These are phyloP conservation scores for Limtongozyma cylindracea DNA, from an alignment of 805 yeast genomes.

Conservation along the genomic window DNA sequence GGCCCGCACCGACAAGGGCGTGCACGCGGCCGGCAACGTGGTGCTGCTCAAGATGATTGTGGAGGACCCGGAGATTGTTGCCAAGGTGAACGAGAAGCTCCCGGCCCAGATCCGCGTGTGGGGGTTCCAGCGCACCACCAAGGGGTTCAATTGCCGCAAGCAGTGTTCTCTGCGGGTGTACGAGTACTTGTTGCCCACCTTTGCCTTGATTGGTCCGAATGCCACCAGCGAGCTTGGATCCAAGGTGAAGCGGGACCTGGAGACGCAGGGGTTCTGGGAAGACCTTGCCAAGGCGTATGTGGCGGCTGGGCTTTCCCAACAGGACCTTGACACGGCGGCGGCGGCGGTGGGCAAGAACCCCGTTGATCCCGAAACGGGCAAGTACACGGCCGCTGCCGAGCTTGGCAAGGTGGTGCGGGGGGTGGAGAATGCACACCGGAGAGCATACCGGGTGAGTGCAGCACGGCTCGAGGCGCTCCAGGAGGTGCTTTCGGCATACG, in stretches of 20 bases:
- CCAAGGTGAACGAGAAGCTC: constrained; percentile 44
- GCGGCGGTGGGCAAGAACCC: neutral
- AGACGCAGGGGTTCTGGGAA: constrained; percentile 32
- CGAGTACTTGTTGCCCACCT: constrained; percentile 84
- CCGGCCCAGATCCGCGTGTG: constrained; percentile 82
- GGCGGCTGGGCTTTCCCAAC: constrained; percentile 2
- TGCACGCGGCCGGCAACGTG: constrained; percentile 91
- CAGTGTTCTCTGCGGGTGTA: constrained; percentile 91
- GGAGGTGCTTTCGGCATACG: constrained; percentile 42
- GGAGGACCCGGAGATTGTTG: constrained; percentile 53
- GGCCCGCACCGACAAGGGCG: constrained; percentile 86
- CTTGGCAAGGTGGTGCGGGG: constrained; percentile 22
- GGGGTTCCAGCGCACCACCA: constrained; percentile 79
- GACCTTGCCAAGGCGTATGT: constrained; percentile 11
- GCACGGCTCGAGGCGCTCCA: constrained; percentile 41
- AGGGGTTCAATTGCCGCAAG: constrained; percentile 82
- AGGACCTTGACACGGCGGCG: constrained; percentile 2
- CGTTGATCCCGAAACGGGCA: constrained; percentile 1
- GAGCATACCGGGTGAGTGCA: constrained; percentile 37
- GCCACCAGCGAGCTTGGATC: constrained; percentile 41
- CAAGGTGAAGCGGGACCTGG: constrained; percentile 32
- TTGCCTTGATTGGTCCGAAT: constrained; percentile 76
- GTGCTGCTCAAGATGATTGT: constrained; percentile 63
- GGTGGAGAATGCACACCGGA: constrained; percentile 40
- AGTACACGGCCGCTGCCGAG: constrained; percentile 9